Percentiles rank a stretch among this genome's conserved stretches.
Conservation (phyloP, 2,329 filamentous ascomycete genomes). For the Diaporthe velutina region DNA sequence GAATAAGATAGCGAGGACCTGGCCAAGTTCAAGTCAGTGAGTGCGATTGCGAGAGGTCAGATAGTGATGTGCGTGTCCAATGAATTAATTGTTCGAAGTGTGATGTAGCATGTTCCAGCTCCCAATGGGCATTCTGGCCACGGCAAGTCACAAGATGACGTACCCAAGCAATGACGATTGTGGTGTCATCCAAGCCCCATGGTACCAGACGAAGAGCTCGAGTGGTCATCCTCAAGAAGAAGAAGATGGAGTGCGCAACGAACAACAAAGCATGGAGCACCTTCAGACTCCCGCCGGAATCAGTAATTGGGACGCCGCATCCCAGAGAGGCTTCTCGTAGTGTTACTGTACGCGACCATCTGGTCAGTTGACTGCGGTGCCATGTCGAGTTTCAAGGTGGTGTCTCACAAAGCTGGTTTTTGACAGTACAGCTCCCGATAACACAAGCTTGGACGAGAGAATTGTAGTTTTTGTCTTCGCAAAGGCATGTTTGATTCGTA, state of each 20-base stretch:
- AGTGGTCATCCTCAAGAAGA: constrained; percentile 53
- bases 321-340: constrained; percentile 16
- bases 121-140: too few relatives aligned
- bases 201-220: constrained; percentile 48
- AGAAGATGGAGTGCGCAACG: constrained; percentile 51
- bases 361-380: background rate
- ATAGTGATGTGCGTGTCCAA: too few relatives aligned
- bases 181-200: constrained; percentile 52
- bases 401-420: constrained; percentile 23
- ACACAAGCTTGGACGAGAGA: constrained; percentile 25
- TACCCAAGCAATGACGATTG: constrained; percentile 46
- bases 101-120: background rate
- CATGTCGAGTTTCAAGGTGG: background rate
- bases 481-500: constrained; percentile 28
- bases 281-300: background rate
- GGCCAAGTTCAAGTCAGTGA: background rate
- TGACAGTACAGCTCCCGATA: constrained; percentile 14
- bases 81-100: background rate
- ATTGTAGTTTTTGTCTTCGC: constrained; percentile 9
- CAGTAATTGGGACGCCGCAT: constrained; percentile 6
- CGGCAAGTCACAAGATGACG: background rate
- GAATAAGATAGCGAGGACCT: constrained; percentile 11
- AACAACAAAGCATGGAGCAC: constrained; percentile 41
- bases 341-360: background rate
- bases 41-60: background rate